Base-by-base conservation (phyloP, 306 rosid genomes). In the Sicyos edulis region DNA sequence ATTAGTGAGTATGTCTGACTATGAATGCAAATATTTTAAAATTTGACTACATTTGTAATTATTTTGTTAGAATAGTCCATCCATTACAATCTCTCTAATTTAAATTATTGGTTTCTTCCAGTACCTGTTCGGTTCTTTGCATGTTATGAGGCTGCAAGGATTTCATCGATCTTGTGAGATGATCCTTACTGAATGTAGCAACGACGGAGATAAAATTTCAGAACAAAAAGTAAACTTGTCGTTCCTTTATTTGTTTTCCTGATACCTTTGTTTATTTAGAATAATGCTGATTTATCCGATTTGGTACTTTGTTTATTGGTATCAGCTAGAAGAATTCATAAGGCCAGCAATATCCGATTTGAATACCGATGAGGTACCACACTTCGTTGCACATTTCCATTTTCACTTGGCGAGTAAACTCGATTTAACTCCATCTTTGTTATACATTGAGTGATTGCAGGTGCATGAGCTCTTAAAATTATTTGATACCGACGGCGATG, bases 71-170 rank as follows among this genome's bases (percentile, higher is more conserved):
- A n/a, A n/a, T n/a, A n/a, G n/a, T n/a, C n/a, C n/a, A n/a, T n/a
- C n/a, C n/a, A n/a, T n/a, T n/a, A n/a, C n/a, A n/a, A n/a, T n/a
- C n/a, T n/a, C n/a, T n/a, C n/a, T 34, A 26, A 42, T 42, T 42
- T 42, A 42, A 8, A 8, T 42, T 55, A 19, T 61, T 24, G 67
- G 78, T 75, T 84, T 74, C 77, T 56, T 81, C 72, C 86, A 89
- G 99, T 91, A 91, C 82, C 82, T 95, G 75, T 88, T 72, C 71
- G 91, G 86, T 54, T 87, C 96, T 34, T 88, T 76, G 13, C 83
- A 87, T 56, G 83, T 91, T 73, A 70, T 81, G 87, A 86, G 77
- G 80, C 95, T 57, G 75, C 86, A 81, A 52, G 79, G 86, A 51
- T 95, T 95, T 83, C 78, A 63, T 60, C 87, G 81, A 80, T 88